Evolutionary conservation across 768 basidiomycete genomes (phyloP).

Genomic region (Pleurotus tuoliensis): DNA sequence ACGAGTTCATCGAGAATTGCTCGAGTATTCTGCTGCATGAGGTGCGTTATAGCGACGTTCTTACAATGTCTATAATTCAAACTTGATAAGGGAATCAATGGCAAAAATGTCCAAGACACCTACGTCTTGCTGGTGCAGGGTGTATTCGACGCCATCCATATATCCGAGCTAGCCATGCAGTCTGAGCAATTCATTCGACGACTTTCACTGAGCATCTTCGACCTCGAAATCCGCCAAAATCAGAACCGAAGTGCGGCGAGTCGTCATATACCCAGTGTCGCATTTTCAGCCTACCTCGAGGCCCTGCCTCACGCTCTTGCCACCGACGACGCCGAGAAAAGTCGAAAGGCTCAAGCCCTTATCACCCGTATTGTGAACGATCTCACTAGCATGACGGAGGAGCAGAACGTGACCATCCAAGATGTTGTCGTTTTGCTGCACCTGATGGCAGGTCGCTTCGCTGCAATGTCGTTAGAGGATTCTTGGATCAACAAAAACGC

Average conservation of each 20-base stretch:
- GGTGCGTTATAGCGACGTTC: slow-evolving; percentile 36
- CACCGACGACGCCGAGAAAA: slow-evolving; percentile 58
- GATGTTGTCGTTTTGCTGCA: slow-evolving; percentile 70
- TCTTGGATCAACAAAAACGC: slow-evolving; percentile 88
- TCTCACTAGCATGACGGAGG: slow-evolving; percentile 52
- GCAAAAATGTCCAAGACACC: slow-evolving; percentile 70
- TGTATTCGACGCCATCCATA: slow-evolving; percentile 69
- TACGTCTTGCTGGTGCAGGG: slow-evolving; percentile 72
- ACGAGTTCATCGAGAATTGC: slow-evolving; percentile 66
- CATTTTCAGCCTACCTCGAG: slow-evolving; percentile 75
- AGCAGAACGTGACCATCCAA: slow-evolving; percentile 40
- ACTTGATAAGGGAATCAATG: slow-evolving; percentile 54
- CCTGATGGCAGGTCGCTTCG: slow-evolving; percentile 80
- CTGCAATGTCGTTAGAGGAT: slow-evolving; percentile 85
- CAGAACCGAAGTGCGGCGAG: slow-evolving; percentile 48
- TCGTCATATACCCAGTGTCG: slow-evolving; percentile 50
- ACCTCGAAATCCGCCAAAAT: slow-evolving; percentile 64
- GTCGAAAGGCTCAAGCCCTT: slow-evolving; percentile 53
- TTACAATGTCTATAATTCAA: not conserved
- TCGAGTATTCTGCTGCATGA: slow-evolving; percentile 71
- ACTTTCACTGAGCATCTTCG: slow-evolving; percentile 68
- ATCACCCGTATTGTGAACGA: slow-evolving; percentile 63
- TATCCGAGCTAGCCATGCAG: slow-evolving; percentile 63
- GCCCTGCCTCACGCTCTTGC: slow-evolving; percentile 75
- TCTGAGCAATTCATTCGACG: slow-evolving; percentile 70